A percentile compares a stretch with the other conserved stretches of the same genome.
phyloP scores from a whole-genome alignment of 2,329 filamentous ascomycete genomes.

The Alternaria sp. region DNA sequence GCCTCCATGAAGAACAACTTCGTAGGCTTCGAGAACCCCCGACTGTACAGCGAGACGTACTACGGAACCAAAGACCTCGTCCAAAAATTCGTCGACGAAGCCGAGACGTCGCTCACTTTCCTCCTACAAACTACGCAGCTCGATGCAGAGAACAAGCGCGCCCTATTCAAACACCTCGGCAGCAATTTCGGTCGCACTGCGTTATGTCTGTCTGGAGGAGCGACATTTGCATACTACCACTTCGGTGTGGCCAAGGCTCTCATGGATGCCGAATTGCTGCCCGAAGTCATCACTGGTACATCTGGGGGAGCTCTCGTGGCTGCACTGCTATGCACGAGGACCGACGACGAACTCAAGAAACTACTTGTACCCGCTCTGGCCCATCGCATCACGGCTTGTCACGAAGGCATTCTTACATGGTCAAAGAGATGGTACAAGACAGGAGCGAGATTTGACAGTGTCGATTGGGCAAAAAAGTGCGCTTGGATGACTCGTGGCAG shows the following conservation, averaged over 20 bases:
- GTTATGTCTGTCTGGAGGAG: slow-evolving; percentile 89
- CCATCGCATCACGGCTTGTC: slow-evolving; percentile 81
- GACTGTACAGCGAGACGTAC: slow-evolving; percentile 96
- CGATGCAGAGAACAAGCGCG: slow-evolving; percentile 73
- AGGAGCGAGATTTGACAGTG: slow-evolving; percentile 89
- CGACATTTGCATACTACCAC: slow-evolving; percentile 95
- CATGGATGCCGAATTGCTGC: slow-evolving; percentile 82
- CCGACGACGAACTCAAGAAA: slow-evolving; percentile 85
- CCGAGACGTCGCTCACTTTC: slow-evolving; percentile 71
- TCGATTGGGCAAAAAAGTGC: slow-evolving; percentile 86
- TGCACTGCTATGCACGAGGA: slow-evolving; percentile 84
- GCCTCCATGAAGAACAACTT: slow-evolving; percentile 98
- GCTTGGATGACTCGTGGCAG: slow-evolving; percentile 92
- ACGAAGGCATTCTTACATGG: slow-evolving; percentile 79
- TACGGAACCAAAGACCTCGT: slow-evolving; percentile 96
- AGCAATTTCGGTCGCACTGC: slow-evolving; percentile 93
- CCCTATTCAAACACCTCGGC: slow-evolving; percentile 84
- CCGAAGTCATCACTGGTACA: slow-evolving; percentile 94
- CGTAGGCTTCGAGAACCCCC: slow-evolving; percentile 89
- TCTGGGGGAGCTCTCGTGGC: slow-evolving; percentile 93
- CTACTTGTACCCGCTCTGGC: slow-evolving; percentile 88
- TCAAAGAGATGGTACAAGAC: slow-evolving; percentile 86
- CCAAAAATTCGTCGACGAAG: slow-evolving; percentile 88
- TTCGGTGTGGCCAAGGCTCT: slow-evolving; percentile 91
- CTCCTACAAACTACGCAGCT: slow-evolving; percentile 73